Conservation (phyloP, 1,284 basidiomycete species). For the Agroathelia rolfsii region DNA sequence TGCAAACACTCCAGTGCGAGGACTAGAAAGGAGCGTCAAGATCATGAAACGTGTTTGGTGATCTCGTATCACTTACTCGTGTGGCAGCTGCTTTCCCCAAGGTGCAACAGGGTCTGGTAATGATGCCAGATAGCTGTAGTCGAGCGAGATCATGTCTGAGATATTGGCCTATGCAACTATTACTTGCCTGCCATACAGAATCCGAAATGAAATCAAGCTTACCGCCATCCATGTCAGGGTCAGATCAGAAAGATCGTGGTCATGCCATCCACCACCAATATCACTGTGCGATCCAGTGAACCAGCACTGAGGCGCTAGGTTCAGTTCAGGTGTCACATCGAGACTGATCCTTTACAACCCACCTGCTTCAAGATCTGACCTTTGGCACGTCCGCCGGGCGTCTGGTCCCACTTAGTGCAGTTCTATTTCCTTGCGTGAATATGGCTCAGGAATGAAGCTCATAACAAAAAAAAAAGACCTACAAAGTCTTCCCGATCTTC, state of each 20-base stretch:
- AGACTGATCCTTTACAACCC: slow-evolving; percentile 10
- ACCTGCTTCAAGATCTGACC: slow-evolving; percentile 56
- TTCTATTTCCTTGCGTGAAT: slow-evolving; percentile 27
- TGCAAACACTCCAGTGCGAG: slow-evolving; percentile 41
- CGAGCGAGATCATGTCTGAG: slow-evolving; percentile 42
- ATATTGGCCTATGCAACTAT: slow-evolving; percentile 37
- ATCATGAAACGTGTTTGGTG: too few relatives aligned
- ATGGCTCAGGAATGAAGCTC: slow-evolving; percentile 3
- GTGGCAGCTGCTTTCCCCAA: slow-evolving; percentile 52
- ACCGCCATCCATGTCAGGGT: slow-evolving; percentile 62
- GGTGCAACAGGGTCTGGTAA: slow-evolving; percentile 40
- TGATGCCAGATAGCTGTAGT: slow-evolving; percentile 39
- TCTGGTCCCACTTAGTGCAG: slow-evolving; percentile 54
- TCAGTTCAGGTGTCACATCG: slow-evolving; percentile 3
- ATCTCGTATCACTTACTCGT: slow-evolving; percentile 35
- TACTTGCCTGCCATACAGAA: slow-evolving; percentile 2
- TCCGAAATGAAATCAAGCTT: slow-evolving; percentile 14
- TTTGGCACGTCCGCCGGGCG: slow-evolving; percentile 37
- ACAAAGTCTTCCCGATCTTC: slow-evolving; percentile 60
- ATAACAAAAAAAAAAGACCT: slow-evolving; percentile 16
- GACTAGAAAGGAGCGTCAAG: slow-evolving; percentile 25
- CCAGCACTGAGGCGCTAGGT: slow-evolving; percentile 42
- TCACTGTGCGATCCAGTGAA: slow-evolving; percentile 60
- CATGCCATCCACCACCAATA: slow-evolving; percentile 56
- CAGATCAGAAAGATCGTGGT: slow-evolving; percentile 60